phyloP scores from a whole-genome alignment of 2,329 filamentous ascomycete species.

The Clarireedia monteithiana region DNA sequence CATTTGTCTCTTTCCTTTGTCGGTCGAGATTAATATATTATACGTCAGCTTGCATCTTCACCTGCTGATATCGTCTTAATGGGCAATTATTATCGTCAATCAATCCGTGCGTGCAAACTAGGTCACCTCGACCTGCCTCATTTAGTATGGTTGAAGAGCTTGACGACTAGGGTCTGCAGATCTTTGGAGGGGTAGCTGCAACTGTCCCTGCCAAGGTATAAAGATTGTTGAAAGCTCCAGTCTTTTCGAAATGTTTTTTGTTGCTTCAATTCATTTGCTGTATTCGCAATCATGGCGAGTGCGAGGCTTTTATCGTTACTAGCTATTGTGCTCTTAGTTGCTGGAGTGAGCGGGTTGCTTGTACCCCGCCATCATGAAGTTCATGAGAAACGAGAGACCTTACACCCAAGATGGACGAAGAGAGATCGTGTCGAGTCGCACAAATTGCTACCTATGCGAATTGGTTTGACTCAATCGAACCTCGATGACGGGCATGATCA shows the following conservation, averaged over 20 bases:
- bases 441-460: constrained; percentile 20
- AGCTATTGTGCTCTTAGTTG: no score
- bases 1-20: not conserved
- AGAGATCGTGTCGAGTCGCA: constrained; percentile 17
- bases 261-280: no score
- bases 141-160: not conserved
- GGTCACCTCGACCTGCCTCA: constrained; percentile 1
- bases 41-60: constrained; percentile 1
- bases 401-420: constrained; percentile 21
- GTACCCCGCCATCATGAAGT: constrained; percentile 17
- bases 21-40: not conserved
- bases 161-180: constrained; percentile 6
- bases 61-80: not conserved
- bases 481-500: constrained; percentile 19
- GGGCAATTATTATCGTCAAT: not conserved
- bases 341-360: constrained; percentile 8
- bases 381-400: constrained; percentile 19
- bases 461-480: constrained; percentile 21
- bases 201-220: constrained; percentile 7
- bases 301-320: no score
- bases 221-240: not conserved
- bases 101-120: not conserved
- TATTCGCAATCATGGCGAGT: no score
- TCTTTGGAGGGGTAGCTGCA: not conserved
- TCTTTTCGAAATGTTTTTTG: not conserved